phyloP scores from a whole-genome alignment of 31 red algal species.

The Bonnemaisonia californica region DNA sequence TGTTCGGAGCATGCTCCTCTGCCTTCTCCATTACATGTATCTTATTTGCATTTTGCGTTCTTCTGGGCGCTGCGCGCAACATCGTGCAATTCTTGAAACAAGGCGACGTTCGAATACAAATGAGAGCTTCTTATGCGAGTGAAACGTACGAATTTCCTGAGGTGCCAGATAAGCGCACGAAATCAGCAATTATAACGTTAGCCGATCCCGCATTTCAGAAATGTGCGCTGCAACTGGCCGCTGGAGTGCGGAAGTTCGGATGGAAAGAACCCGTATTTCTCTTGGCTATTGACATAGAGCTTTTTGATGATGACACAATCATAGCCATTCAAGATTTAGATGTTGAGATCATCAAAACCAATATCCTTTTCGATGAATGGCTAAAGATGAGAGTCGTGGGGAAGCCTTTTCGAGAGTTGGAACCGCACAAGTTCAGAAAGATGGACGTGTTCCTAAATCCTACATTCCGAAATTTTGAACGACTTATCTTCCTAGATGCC shows the following conservation, averaged over 20 bases:
- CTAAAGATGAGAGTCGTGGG: slow-evolving; percentile 9
- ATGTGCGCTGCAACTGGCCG: slow-evolving; percentile 44
- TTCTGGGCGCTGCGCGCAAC: not conserved
- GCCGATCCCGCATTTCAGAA: slow-evolving; percentile 48
- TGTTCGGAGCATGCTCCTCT: not conserved
- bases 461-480: slow-evolving; percentile 50
- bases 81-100: not conserved
- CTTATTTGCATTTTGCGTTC: not conserved
- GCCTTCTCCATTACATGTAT: not conserved
- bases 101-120: not conserved
- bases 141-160: no score
- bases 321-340: slow-evolving; percentile 32
- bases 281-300: slow-evolving; percentile 35
- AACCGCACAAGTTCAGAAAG: slow-evolving; percentile 54
- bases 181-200: slow-evolving; percentile 46
- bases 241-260: slow-evolving; percentile 12
- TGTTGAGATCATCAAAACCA: slow-evolving; percentile 42
- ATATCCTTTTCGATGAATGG: slow-evolving; percentile 45
- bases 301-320: slow-evolving; percentile 15
- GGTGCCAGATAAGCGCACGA: not conserved
- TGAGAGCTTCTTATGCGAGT: not conserved
- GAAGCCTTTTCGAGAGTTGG: slow-evolving; percentile 25
- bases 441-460: slow-evolving; percentile 74
- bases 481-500: slow-evolving; percentile 49
- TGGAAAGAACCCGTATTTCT: slow-evolving; percentile 51